Percentiles rank a stretch among this genome's conserved stretches.
phyloP scores from a whole-genome alignment of 139 green algal genomes.

The Chlorella vulgaris region DNA sequence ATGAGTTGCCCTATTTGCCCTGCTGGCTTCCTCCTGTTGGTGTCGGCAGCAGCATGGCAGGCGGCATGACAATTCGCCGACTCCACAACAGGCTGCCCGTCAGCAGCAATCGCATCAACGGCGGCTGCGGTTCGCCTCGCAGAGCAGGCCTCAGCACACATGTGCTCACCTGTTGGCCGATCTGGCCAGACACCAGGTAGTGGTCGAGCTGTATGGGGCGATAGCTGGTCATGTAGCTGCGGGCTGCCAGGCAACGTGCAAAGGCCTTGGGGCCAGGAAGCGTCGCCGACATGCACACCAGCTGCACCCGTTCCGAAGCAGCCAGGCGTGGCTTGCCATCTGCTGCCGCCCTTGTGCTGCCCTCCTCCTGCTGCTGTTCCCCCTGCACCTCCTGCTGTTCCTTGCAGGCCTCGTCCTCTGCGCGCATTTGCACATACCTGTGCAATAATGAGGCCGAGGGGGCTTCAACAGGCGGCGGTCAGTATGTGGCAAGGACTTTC shows the following conservation, averaged over 20 bases:
- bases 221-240: not conserved
- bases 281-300: conserved; percentile 15
- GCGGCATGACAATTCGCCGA: too few species aligned
- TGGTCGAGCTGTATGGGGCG: not conserved
- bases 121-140: too few species aligned
- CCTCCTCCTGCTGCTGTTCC: not conserved
- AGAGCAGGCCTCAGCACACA: too few species aligned
- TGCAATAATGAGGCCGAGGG: not conserved
- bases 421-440: not conserved
- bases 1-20: too few species aligned
- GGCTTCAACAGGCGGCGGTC: too few species aligned
- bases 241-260: not conserved
- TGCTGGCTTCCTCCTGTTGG: too few species aligned
- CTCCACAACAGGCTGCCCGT: too few species aligned
- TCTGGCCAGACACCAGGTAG: conserved; percentile 10
- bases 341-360: not conserved
- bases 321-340: not conserved
- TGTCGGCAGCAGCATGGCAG: too few species aligned
- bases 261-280: not conserved
- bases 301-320: not conserved
- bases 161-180: too few species aligned
- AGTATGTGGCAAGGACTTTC: not conserved
- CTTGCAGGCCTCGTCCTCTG: not conserved
- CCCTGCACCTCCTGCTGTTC: not conserved
- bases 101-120: too few species aligned